These are phyloP conservation scores for Thermochaetoides dissita DNA, from an alignment of 2,329 filamentous ascomycete species.

Conservation along the genomic window DNA sequence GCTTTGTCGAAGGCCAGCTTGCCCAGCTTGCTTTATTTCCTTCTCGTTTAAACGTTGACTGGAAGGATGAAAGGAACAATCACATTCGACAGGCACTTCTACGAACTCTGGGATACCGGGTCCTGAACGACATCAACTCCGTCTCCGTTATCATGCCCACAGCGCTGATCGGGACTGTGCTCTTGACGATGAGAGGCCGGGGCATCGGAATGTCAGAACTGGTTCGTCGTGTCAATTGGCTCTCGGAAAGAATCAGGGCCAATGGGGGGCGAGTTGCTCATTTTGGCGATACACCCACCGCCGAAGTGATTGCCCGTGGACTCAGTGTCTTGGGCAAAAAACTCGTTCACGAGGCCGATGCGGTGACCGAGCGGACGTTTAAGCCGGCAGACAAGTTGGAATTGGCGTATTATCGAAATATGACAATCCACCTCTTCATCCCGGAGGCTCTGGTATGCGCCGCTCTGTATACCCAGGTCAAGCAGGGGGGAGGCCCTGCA, in stretches of 20 bases:
- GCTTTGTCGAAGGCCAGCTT: slow-evolving; percentile 68
- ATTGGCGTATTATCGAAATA: slow-evolving; percentile 94
- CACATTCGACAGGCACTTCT: slow-evolving; percentile 57
- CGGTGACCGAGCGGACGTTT: slow-evolving; percentile 78
- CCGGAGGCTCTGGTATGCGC: slow-evolving; percentile 81
- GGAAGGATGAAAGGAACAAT: slow-evolving; percentile 33
- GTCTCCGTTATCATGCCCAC: slow-evolving; percentile 98
- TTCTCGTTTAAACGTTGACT: slow-evolving; percentile 30
- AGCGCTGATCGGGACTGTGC: slow-evolving; percentile 82
- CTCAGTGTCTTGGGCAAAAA: slow-evolving; percentile 84
- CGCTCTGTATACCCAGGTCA: slow-evolving; percentile 80
- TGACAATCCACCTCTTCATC: slow-evolving; percentile 98
- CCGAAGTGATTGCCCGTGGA: slow-evolving; percentile 73
- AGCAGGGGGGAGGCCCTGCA: slow-evolving; percentile 72
- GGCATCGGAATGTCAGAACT: slow-evolving; percentile 82
- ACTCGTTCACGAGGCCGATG: slow-evolving; percentile 66
- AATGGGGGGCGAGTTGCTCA: slow-evolving; percentile 90
- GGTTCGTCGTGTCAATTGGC: slow-evolving; percentile 77
- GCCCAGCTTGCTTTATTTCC: slow-evolving; percentile 39
- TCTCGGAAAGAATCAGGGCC: slow-evolving; percentile 63
- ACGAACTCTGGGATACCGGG: slow-evolving; percentile 78
- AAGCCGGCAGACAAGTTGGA: slow-evolving; percentile 95
- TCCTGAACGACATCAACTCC: slow-evolving; percentile 85
- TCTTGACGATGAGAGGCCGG: slow-evolving; percentile 79
- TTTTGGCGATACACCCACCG: slow-evolving; percentile 68